Conservation (phyloP, 2,329 filamentous ascomycete genomes). For the Coniella vitis region DNA sequence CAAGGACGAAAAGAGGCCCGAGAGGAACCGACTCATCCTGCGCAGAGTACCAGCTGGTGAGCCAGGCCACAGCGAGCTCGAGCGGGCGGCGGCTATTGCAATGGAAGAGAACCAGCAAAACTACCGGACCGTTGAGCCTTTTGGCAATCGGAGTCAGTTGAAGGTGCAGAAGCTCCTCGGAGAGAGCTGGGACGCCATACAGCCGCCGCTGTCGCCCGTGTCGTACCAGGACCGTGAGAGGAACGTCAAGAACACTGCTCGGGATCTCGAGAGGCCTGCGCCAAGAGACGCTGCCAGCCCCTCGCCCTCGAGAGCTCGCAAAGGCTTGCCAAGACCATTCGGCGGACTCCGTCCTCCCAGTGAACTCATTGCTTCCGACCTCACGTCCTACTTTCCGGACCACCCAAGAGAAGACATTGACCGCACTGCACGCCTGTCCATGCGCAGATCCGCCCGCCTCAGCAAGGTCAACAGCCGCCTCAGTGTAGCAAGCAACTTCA, state of each 20-base stretch:
- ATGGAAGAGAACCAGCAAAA: slow-evolving; percentile 76
- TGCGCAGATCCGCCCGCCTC: slow-evolving; percentile 81
- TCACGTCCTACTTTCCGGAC: slow-evolving; percentile 95
- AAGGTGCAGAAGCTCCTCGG: slow-evolving; percentile 88
- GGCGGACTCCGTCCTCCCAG: slow-evolving; percentile 89
- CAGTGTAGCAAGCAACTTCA: slow-evolving; percentile 89
- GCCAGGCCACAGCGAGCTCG: slow-evolving; percentile 78
- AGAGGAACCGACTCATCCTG: slow-evolving; percentile 84
- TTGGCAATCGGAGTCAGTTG: slow-evolving; percentile 71
- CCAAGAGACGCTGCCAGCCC: slow-evolving; percentile 37
- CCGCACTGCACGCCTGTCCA: slow-evolving; percentile 85
- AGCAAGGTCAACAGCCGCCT: slow-evolving; percentile 90
- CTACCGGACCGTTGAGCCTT: slow-evolving; percentile 51
- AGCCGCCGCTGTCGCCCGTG: slow-evolving; percentile 79
- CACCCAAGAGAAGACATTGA: slow-evolving; percentile 93
- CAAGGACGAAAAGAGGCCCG: slow-evolving; percentile 75
- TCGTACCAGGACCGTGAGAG: slow-evolving; percentile 65
- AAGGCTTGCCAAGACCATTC: slow-evolving; percentile 66
- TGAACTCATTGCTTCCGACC: slow-evolving; percentile 92
- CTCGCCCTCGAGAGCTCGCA: slow-evolving; percentile 36
- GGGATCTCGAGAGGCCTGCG: slow-evolving; percentile 50
- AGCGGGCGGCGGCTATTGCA: slow-evolving; percentile 81
- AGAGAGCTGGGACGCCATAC: slow-evolving; percentile 74
- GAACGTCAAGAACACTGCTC: slow-evolving; percentile 54
- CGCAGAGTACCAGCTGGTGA: slow-evolving; percentile 88